These are phyloP conservation scores for Calocera viscosa DNA, from an alignment of 768 basidiomycete genomes.

Conservation along the genomic window DNA sequence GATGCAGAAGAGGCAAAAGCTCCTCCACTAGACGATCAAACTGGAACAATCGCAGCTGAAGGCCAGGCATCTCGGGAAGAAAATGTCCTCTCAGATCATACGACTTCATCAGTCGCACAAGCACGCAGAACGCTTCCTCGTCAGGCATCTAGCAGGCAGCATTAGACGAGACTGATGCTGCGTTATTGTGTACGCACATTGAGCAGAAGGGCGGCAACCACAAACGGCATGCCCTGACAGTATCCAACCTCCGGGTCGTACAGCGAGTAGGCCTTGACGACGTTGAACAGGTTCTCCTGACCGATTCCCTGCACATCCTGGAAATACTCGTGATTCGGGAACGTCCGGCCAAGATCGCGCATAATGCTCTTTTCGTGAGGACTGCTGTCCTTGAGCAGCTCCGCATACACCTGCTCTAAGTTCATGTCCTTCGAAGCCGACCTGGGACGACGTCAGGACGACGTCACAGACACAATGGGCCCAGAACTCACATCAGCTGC, in stretches of 20 bases:
- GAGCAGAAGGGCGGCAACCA: slow-evolving; percentile 82
- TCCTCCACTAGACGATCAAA: slow-evolving; percentile 94
- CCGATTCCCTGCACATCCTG: slow-evolving; percentile 88
- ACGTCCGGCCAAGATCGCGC: slow-evolving; percentile 89
- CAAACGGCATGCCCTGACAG: slow-evolving; percentile 92
- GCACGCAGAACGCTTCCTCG: slow-evolving; percentile 92
- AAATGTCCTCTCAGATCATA: slow-evolving; percentile 95
- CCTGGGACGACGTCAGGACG: slow-evolving; percentile 34
- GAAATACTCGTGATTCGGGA: slow-evolving; percentile 94
- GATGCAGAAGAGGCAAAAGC: slow-evolving; percentile 75
- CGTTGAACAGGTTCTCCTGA: slow-evolving; percentile 95
- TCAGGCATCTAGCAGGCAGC: slow-evolving; percentile 75
- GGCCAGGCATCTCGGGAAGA: slow-evolving; percentile 96
- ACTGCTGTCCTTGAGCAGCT: slow-evolving; percentile 69
- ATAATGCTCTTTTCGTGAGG: slow-evolving; percentile 88
- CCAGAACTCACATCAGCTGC: slow-evolving; percentile 67
- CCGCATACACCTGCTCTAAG: slow-evolving; percentile 71
- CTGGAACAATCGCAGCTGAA: slow-evolving; percentile 80
- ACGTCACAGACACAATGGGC: slow-evolving; percentile 4
- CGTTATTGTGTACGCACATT: slow-evolving; percentile 45
- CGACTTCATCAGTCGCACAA: slow-evolving; percentile 89
- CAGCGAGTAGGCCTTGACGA: slow-evolving; percentile 93
- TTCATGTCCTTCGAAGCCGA: slow-evolving; percentile 85
- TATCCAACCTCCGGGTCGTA: slow-evolving; percentile 93
- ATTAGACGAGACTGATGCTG: neutral